phyloP scores from a whole-genome alignment of 805 yeast species.

The Saturnispora ahearnii region DNA sequence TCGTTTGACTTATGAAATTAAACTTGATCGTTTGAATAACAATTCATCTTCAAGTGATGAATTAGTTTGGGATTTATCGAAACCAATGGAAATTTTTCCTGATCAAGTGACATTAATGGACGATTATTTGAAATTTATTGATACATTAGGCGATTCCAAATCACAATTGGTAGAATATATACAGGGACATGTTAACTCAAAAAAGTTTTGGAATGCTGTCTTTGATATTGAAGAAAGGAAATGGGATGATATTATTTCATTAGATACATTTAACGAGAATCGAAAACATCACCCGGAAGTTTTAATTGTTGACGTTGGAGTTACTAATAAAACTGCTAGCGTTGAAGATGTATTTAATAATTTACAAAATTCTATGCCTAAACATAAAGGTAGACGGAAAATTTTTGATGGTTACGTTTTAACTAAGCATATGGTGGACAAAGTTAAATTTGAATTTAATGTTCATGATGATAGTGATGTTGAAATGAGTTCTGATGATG shows the following conservation, averaged over 20 bases:
- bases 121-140: conserved; percentile 18
- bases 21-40: conserved; percentile 35
- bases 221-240: background rate
- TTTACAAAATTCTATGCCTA: conserved; percentile 25
- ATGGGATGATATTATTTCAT: conserved; percentile 13
- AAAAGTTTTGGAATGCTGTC: conserved; percentile 1
- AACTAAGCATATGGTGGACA: conserved; percentile 40
- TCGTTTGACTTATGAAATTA: conserved; percentile 52
- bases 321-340: conserved; percentile 12
- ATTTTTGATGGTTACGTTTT: conserved; percentile 44
- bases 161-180: conserved; percentile 10
- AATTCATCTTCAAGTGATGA: conserved; percentile 16
- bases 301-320: conserved; percentile 12
- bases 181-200: conserved; percentile 4
- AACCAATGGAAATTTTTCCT: conserved; percentile 25
- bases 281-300: conserved; percentile 6
- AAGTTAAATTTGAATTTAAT: conserved; percentile 28
- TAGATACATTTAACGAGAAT: conserved; percentile 15
- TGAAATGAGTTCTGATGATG: conserved; percentile 5
- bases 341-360: conserved; percentile 16
- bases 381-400: conserved; percentile 33
- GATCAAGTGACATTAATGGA: conserved; percentile 18
- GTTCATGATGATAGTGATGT: conserved; percentile 8
- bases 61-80: conserved; percentile 15
- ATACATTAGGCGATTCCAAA: conserved; percentile 13